phyloP scores from a whole-genome alignment of 345 rosid species.

The Euphorbia lathyris region DNA sequence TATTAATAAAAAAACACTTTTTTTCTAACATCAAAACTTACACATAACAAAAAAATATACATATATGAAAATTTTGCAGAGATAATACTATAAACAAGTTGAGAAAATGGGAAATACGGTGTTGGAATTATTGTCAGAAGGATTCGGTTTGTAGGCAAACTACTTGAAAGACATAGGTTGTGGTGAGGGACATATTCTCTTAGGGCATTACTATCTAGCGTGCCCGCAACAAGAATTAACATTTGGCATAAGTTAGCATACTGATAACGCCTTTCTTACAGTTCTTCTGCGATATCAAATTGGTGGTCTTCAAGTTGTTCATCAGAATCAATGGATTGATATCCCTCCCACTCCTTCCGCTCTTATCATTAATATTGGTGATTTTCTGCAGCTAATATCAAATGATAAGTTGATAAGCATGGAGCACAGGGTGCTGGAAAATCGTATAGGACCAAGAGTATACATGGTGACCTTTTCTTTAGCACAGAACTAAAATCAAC shows the following conservation, averaged over 20 bases:
- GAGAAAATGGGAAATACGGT: background rate
- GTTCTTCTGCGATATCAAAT: slow-evolving; percentile 22
- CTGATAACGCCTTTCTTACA: slow-evolving; percentile 14
- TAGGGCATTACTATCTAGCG: no score
- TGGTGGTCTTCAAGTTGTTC: slow-evolving; percentile 26
- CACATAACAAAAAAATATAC: no score
- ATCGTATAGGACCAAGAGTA: slow-evolving; percentile 7
- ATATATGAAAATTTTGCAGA: no score
- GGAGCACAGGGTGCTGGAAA: slow-evolving; percentile 21
- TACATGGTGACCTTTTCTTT: slow-evolving; percentile 14
- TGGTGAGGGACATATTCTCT: no score
- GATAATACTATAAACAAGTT: slow-evolving; percentile 10
- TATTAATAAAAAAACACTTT: no score
- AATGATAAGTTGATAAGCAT: slow-evolving; percentile 22
- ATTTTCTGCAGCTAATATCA: slow-evolving; percentile 26
- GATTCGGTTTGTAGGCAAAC: slow-evolving; percentile 1
- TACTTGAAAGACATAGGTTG: slow-evolving; percentile 13
- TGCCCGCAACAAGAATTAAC: no score
- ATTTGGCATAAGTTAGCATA: slow-evolving; percentile 9
- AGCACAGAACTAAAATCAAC: background rate
- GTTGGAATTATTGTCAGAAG: slow-evolving; percentile 9
- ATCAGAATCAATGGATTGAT: no score
- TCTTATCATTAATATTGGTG: slow-evolving; percentile 22
- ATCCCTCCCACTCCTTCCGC: slow-evolving; percentile 14
- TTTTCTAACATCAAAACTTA: no score